Base-by-base conservation (phyloP, 1,284 basidiomycete species). In the Apiotrichum laibachii region DNA sequence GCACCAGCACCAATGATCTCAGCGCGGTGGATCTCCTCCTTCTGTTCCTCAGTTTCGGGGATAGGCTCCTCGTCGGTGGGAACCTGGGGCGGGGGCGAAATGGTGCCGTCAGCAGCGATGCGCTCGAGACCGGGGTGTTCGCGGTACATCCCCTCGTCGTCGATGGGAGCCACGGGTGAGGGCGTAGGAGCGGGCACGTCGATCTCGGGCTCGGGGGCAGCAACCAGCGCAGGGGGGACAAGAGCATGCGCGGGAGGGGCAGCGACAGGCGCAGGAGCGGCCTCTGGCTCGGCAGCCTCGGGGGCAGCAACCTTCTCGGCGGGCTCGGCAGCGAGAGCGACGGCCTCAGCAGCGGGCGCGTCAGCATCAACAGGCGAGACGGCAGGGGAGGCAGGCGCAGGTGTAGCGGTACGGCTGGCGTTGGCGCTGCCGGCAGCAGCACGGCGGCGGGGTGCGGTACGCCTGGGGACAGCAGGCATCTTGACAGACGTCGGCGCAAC, bases 1-100 rank as follows among this genome's bases (percentile, higher is more conserved):
- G 51, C 46, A 4, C 73, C 71, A 13, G 50, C 42, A 5, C 72
- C 77, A 5, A 60, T 55, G 34, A 67, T 56, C 52, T 72, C 75
- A 5, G 65, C 56, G 33, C 18, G 8, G 4, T 39, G 33, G 22
- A 26, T 37, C 21, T 39, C 18, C 35, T 57, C 34, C 33, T 31
- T 34, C 53, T 60, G 18, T 33, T 54, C 55, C 5, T n/a, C 46
- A 1, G 50, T 54, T 16, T 42, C 42, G 10, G 54, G 50, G 12
- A 63, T 40, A 0, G 59, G 58, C 12, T 49, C 34, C 53, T 63
- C 62, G 44, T 49, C 50, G 33, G 58, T 52, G 22, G 73, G 71
- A 33, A 76, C 68, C 45, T 75, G 73, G 7, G 71, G 69, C 13
- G 75, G 75, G 11, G 73, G 73, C 26, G 62, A 56, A 50, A 70